phyloP scores from a whole-genome alignment of 1,139 yeast species.

The Lodderomyces theae region DNA sequence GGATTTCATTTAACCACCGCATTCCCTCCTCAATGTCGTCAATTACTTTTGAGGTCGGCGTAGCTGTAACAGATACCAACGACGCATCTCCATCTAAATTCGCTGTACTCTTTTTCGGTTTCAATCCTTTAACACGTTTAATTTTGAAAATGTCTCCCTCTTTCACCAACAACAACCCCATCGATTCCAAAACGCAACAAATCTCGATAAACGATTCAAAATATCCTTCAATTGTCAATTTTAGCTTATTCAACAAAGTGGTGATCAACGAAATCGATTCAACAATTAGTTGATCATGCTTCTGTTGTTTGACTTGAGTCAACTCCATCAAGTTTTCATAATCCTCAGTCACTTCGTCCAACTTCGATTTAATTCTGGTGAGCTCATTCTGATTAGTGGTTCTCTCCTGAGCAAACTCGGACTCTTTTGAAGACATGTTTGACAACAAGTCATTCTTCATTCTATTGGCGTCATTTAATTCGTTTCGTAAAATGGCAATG shows the following conservation, averaged over 20 bases:
- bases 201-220: slow-evolving; percentile 41
- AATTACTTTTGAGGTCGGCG: slow-evolving; percentile 30
- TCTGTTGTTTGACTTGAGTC: slow-evolving; percentile 30
- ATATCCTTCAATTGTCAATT: slow-evolving; percentile 20
- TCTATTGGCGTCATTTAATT: slow-evolving; percentile 29
- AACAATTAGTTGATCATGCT: slow-evolving; percentile 26
- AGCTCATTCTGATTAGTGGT: slow-evolving; percentile 49
- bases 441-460: slow-evolving; percentile 65
- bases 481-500: slow-evolving; percentile 23
- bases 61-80: slow-evolving; percentile 16
- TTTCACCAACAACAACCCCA: slow-evolving; percentile 66
- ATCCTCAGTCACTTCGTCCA: slow-evolving; percentile 45
- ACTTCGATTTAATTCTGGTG: slow-evolving; percentile 30
- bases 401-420: slow-evolving; percentile 56
- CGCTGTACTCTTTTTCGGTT: slow-evolving; percentile 32
- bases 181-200: slow-evolving; percentile 65
- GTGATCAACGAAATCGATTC: slow-evolving; percentile 26
- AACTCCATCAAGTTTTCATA: slow-evolving; percentile 50
- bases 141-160: slow-evolving; percentile 42
- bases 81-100: slow-evolving; percentile 22
- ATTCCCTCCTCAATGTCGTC: slow-evolving; percentile 27
- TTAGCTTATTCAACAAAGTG: slow-evolving; percentile 21
- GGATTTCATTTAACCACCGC: slow-evolving; percentile 30
- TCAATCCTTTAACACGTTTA: slow-evolving; percentile 68
- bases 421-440: slow-evolving; percentile 63